A percentile compares a stretch with the other conserved stretches of the same genome.
Evolutionary conservation across 2,329 filamentous ascomycete species (phyloP).

Genomic region (Ramichloridium luteum): DNA sequence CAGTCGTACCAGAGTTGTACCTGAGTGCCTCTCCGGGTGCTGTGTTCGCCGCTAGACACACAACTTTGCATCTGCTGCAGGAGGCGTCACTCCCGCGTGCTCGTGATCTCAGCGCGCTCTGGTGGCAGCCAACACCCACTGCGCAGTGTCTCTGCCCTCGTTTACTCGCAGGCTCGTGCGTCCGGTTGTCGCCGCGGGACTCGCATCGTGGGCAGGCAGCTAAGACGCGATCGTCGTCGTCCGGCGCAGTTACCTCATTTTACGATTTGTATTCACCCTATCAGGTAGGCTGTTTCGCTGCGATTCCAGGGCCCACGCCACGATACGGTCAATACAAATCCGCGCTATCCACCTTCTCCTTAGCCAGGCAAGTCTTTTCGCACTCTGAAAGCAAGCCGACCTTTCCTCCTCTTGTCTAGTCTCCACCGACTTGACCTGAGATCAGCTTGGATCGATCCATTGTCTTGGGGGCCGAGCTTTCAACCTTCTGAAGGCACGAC

Average conservation of each 20-base stretch:
- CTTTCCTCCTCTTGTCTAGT: constrained; percentile 17
- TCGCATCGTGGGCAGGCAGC: too few species aligned
- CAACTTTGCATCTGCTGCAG: too few species aligned
- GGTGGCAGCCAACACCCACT: constrained; percentile 1
- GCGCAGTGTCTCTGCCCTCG: too few species aligned
- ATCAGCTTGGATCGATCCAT: constrained; percentile 15
- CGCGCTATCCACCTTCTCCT: constrained; percentile 18
- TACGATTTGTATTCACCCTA: constrained; percentile 21
- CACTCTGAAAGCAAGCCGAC: constrained; percentile 13
- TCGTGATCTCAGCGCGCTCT: constrained; percentile 7
- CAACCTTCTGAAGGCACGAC: constrained; percentile 10
- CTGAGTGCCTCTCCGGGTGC: neutral
- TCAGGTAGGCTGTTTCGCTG: constrained; percentile 8
- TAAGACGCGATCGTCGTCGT: constrained; percentile 18
- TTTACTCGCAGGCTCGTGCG: too few species aligned
- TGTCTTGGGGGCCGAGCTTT: constrained; percentile 15
- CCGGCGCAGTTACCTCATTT: constrained; percentile 23
- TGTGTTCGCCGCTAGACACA: neutral
- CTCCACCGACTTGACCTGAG: constrained; percentile 11
- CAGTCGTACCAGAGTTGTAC: too few species aligned
- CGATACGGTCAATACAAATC: constrained; percentile 18
- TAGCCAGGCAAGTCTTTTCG: constrained; percentile 14
- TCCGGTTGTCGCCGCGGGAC: too few species aligned
- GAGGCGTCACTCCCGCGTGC: too few species aligned
- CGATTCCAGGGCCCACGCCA: constrained; percentile 26